phyloP scores from a whole-genome alignment of 1,284 basidiomycete species.

The Macrocystidia cucumis region DNA sequence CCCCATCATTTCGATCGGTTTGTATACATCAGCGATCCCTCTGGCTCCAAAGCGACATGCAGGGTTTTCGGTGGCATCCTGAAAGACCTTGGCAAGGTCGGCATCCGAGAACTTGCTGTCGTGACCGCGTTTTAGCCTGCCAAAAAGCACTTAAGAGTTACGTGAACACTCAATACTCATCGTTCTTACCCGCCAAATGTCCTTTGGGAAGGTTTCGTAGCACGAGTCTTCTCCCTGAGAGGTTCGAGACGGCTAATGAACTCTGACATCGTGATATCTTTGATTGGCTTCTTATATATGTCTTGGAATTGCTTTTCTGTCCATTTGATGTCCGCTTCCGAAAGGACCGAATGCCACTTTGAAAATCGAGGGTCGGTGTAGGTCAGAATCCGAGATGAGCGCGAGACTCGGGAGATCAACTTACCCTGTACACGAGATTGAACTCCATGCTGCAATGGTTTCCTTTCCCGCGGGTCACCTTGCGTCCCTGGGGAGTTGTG shows the following conservation, averaged over 20 bases:
- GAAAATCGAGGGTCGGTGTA: not conserved
- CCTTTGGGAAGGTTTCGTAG: not conserved
- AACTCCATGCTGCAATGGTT: not conserved
- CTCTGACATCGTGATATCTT: too few species aligned
- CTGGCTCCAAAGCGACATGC: slow-evolving; percentile 39
- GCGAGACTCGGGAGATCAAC: not conserved
- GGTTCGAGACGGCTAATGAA: too few species aligned
- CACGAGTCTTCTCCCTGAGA: too few species aligned
- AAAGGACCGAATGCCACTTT: slow-evolving; percentile 5
- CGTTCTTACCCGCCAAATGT: slow-evolving; percentile 1
- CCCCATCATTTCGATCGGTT: slow-evolving; percentile 37
- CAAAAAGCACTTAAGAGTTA: slow-evolving; percentile 3
- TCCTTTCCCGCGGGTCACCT: not conserved
- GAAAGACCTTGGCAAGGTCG: slow-evolving; percentile 32
- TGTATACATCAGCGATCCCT: slow-evolving; percentile 28
- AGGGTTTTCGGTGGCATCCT: slow-evolving; percentile 31
- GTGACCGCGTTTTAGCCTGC: slow-evolving; percentile 18
- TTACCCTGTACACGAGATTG: not conserved
- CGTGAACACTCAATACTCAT: slow-evolving; percentile 1
- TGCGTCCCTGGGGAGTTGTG: not conserved
- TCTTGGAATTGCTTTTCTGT: not conserved
- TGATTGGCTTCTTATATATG: too few species aligned
- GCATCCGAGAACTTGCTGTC: slow-evolving; percentile 34
- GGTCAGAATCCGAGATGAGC: not conserved
- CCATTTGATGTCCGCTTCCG: not conserved